These are phyloP conservation scores for Leishmania tarentolae DNA, from an alignment of 208 protist species.

Conservation along the genomic window DNA sequence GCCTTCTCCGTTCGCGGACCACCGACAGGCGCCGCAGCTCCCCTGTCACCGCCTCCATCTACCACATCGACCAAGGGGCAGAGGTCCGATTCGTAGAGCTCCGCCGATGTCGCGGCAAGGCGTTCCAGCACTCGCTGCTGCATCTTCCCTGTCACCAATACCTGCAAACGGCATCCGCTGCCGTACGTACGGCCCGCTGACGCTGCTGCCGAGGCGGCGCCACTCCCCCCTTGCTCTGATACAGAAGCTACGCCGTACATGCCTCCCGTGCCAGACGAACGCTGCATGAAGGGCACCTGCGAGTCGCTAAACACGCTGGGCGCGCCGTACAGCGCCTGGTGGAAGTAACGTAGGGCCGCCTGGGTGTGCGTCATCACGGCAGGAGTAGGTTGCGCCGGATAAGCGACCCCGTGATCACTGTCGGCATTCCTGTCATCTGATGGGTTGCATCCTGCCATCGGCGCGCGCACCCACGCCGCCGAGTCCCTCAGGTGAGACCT, in stretches of 20 bases:
- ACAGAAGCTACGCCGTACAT: not conserved
- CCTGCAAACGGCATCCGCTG: not conserved
- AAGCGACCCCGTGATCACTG: conserved; percentile 1
- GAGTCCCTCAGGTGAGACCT: not conserved
- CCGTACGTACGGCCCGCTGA: not conserved
- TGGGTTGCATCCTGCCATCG: not conserved
- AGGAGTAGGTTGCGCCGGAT: conserved; percentile 22
- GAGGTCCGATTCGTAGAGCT: conserved; percentile 21
- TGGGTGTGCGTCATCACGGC: conserved; percentile 12
- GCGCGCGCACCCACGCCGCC: conserved; percentile 9
- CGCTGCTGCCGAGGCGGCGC: not conserved
- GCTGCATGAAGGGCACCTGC: not conserved
- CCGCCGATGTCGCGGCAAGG: conserved; percentile 12
- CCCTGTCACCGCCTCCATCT: not conserved
- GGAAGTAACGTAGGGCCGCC: conserved; percentile 11
- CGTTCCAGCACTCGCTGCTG: conserved; percentile 4
- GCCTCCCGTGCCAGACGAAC: not conserved
- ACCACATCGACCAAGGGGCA: conserved; percentile 5
- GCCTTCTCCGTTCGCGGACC: not conserved
- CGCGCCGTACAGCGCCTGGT: conserved; percentile 27
- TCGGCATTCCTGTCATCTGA: not conserved
- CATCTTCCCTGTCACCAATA: conserved; percentile 5
- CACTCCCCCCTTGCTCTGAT: not conserved
- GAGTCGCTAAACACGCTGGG: not conserved
- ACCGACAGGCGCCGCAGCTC: not conserved